Conservation (phyloP, 495 filamentous ascomycete species). For the Neurospora terricola region DNA sequence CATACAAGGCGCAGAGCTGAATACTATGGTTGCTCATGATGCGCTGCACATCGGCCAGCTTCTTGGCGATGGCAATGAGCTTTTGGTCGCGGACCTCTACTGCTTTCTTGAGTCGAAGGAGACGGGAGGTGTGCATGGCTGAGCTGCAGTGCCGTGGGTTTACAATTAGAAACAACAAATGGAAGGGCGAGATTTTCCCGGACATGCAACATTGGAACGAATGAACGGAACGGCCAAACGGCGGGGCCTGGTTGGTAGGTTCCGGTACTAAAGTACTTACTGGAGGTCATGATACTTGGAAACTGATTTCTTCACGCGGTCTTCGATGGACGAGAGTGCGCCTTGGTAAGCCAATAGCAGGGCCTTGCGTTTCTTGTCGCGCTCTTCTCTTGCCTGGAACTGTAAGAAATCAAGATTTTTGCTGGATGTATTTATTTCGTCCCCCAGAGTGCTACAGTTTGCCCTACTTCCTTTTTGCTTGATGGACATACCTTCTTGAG, state of each 20-base stretch:
- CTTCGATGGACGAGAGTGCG: constrained; percentile 6
- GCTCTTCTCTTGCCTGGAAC: constrained; percentile 13
- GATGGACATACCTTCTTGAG: constrained; percentile 7
- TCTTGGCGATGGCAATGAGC: constrained; percentile 8
- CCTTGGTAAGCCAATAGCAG: constrained; percentile 6
- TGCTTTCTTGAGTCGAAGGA: constrained; percentile 11
- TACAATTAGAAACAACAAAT: not conserved
- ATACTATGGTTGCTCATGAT: constrained; percentile 14
- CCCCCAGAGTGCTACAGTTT: not conserved
- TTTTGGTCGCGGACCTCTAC: constrained; percentile 14
- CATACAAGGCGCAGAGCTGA: constrained; percentile 17
- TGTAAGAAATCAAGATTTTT: not conserved
- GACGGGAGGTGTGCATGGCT: not conserved
- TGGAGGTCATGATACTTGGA: constrained; percentile 10
- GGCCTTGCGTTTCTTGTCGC: constrained; percentile 14
- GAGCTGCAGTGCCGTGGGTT: not conserved
- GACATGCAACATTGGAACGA: not conserved
- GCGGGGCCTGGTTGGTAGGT: not conserved
- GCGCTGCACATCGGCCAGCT: constrained; percentile 14
- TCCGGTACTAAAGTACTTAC: constrained; percentile 6
- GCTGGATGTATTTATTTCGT: not conserved
- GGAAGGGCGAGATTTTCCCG: not conserved
- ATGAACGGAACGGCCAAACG: not conserved
- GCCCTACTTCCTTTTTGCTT: not conserved
- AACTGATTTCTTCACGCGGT: constrained; percentile 11